Evolutionary conservation across 192 early-diverging fungal species (phyloP).

Genomic region (Oehlia diaphana): DNA sequence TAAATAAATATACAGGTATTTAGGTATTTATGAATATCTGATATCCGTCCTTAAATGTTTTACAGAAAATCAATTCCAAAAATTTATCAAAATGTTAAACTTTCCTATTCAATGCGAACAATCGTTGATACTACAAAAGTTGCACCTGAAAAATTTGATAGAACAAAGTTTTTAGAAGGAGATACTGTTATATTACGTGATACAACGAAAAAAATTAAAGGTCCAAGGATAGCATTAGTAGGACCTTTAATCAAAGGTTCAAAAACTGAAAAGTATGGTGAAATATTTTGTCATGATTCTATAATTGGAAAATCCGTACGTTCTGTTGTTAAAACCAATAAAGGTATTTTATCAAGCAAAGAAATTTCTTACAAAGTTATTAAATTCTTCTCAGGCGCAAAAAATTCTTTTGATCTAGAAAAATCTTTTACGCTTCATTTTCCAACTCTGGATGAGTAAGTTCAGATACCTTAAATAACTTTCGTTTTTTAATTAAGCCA

Average conservation of each 20-base stretch:
- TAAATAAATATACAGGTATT: too few species aligned
- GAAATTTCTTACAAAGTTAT: background rate
- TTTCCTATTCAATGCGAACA: background rate
- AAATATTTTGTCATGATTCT: constrained; percentile 30
- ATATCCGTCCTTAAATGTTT: background rate
- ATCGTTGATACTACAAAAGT: background rate
- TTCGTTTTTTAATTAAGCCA: background rate
- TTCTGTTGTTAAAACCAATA: constrained; percentile 31
- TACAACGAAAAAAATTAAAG: constrained; percentile 5
- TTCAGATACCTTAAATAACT: background rate
- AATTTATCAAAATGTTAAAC: background rate
- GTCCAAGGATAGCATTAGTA: constrained; percentile 33
- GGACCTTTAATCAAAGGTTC: constrained; percentile 37
- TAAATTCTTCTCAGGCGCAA: background rate
- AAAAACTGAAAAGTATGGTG: constrained; percentile 27
- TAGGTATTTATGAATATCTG: too few species aligned
- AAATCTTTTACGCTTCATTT: constrained; percentile 40
- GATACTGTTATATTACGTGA: constrained; percentile 19
- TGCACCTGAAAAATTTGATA: background rate
- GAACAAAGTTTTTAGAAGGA: constrained; percentile 9
- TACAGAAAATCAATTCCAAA: background rate
- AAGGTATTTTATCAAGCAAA: constrained; percentile 28
- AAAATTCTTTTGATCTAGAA: constrained; percentile 1
- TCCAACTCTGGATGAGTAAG: constrained; percentile 48
- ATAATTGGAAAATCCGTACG: constrained; percentile 36